phyloP scores from a whole-genome alignment of 768 basidiomycete species.

The Amanita polypyramis region DNA sequence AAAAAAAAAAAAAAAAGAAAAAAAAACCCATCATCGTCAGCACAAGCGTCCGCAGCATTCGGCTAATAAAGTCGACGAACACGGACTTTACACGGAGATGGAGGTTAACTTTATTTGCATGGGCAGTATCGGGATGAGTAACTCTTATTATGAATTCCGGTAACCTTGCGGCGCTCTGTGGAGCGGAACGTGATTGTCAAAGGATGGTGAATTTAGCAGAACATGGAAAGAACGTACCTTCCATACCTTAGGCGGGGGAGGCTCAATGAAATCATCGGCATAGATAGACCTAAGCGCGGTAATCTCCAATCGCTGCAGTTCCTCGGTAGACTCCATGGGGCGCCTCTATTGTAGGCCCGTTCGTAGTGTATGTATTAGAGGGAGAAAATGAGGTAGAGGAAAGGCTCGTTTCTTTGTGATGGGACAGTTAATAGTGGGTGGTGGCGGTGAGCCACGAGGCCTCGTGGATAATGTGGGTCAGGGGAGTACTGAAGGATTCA shows the following conservation, averaged over 20 bases:
- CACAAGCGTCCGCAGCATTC: too few relatives aligned
- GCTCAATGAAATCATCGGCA: conserved; percentile 64
- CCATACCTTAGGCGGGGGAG: conserved; percentile 73
- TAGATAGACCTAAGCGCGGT: conserved; percentile 75
- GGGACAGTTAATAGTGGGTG: too few relatives aligned
- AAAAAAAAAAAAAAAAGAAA: too few relatives aligned
- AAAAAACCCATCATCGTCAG: too few relatives aligned
- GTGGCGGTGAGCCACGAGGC: too few relatives aligned
- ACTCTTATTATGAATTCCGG: conserved; percentile 74
- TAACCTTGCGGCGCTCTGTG: conserved; percentile 54
- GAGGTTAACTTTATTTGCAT: conserved; percentile 49
- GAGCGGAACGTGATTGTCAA: background rate
- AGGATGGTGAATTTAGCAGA: background rate
- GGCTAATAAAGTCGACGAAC: background rate
- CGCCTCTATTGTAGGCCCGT: too few relatives aligned
- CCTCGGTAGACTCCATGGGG: conserved; percentile 63
- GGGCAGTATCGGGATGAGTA: conserved; percentile 47
- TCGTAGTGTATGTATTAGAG: too few relatives aligned
- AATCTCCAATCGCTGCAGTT: conserved; percentile 59
- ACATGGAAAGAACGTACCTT: conserved; percentile 40
- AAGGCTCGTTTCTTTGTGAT: too few relatives aligned
- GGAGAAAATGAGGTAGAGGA: too few relatives aligned
- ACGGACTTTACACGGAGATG: conserved; percentile 63
- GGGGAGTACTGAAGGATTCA: too few relatives aligned
- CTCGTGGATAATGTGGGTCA: too few relatives aligned